phyloP scores from a whole-genome alignment of 78 protist genomes.

The Guillardia theta region DNA sequence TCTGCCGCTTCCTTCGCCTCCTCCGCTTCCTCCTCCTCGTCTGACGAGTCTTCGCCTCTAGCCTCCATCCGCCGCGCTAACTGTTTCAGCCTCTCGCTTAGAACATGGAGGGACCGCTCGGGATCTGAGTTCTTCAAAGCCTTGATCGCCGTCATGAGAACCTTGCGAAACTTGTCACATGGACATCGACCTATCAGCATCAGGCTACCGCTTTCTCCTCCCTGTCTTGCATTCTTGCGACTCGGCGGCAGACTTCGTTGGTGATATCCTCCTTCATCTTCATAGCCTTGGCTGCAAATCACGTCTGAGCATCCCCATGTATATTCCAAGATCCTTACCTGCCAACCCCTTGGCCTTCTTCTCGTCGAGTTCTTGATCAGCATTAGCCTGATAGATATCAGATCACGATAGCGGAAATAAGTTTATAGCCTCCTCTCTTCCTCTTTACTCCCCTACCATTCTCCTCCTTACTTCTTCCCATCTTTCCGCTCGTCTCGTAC shows the following conservation, averaged over 20 bases:
- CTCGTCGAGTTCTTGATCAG: background rate
- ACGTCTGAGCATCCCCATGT: no score
- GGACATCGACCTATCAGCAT: no score
- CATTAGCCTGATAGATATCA: background rate
- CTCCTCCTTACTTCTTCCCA: no score
- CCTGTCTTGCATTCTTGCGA: background rate
- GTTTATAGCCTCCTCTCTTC: no score
- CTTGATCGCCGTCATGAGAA: background rate
- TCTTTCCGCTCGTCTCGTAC: no score
- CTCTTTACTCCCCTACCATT: no score
- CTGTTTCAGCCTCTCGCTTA: background rate
- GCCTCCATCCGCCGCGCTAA: background rate
- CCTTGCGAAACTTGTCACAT: no score
- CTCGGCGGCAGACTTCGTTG: background rate
- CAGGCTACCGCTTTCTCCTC: background rate
- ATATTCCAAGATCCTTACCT: no score
- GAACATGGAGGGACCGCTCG: background rate
- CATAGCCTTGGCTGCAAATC: background rate
- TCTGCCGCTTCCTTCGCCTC: no score
- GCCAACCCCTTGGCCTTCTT: background rate
- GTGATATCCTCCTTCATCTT: conserved; percentile 6
- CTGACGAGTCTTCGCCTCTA: background rate
- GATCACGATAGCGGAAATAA: no score
- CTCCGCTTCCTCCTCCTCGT: background rate
- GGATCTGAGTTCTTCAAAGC: background rate